Conservation (phyloP, 352 stramenopile genomes). For the Nothophytophthora sp. region DNA sequence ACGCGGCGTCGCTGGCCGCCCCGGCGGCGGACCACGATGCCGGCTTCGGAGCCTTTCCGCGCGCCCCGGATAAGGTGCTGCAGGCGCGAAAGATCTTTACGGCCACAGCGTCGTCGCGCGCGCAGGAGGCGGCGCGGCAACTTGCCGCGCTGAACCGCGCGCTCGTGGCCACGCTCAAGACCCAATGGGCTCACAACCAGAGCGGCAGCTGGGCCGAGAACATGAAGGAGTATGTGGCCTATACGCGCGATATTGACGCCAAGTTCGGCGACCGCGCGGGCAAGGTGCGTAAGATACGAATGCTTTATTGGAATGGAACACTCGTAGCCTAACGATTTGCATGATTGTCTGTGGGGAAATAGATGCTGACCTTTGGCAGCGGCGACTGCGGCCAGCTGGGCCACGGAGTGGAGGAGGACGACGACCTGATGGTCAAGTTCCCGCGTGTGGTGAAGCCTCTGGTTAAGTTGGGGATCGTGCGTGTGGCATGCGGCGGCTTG, state of each 20-base stretch:
- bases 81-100: conserved; percentile 46
- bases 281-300: conserved; percentile 29
- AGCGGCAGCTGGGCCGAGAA: conserved; percentile 69
- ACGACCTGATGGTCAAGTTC: conserved; percentile 78
- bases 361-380: conserved; percentile 81
- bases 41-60: conserved; percentile 23
- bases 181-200: conserved; percentile 67
- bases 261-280: conserved; percentile 56
- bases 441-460: conserved; percentile 57
- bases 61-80: conserved; percentile 50
- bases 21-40: neutral
- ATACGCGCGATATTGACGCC: conserved; percentile 58
- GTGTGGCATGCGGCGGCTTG: conserved; percentile 90
- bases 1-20: conserved; percentile 37
- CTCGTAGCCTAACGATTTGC: too few relatives aligned
- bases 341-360: too few relatives aligned
- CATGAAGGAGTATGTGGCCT: conserved; percentile 80
- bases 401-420: conserved; percentile 83
- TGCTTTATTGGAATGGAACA: too few relatives aligned
- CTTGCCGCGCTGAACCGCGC: conserved; percentile 69
- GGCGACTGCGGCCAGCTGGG: conserved; percentile 95
- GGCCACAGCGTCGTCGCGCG: conserved; percentile 20
- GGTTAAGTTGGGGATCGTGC: conserved; percentile 44
- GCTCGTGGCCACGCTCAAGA: conserved; percentile 59
- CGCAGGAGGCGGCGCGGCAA: conserved; percentile 52